Evolutionary conservation across 345 rosid species (phyloP), one percentile per base, ranked within the genome.

Genomic region (Firmiana major): DNA sequence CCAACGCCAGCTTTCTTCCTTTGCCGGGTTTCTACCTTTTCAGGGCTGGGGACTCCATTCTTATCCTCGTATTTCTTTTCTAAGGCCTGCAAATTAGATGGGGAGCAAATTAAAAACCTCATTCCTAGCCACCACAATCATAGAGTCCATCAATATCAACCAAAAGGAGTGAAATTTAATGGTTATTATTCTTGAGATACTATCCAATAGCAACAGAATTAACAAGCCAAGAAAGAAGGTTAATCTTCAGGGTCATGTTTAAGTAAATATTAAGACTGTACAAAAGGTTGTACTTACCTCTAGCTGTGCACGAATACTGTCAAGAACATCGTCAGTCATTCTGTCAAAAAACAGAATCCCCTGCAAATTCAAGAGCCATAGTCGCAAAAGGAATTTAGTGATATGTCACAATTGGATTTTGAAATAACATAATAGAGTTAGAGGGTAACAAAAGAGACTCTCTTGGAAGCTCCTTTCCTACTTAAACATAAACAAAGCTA

Each of bases 291-390:
- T 48, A 81, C 88, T 84, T 77, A 95, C 98, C 91, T 93, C 89
- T 79, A 95, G 87, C 77, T 88, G 84, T 69, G 68, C 77, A 15
- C 76, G 87, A 75, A 95, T 91, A 71, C 80, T 78, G 70, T 91
- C 92, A 77, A 95, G 88, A 86, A 95, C 96, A 70, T 89, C 90
- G 46, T 87, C 94, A 16, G 91, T 85, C 97, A 93, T 93, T 89
- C 89, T 89, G 79, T 92, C 99, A 31, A 90, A 91, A 87, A 93
- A 95, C 83, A 95, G 86, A 87, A 89, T 75, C 42, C 99, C 97
- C 97, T 95, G 92, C 73, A 82, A 57, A 78, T 81, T 74, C 67
- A 79, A 34, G 76, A 80, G 36, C 71, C 36, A n/a, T 43, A 51
- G 77, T 53, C 45, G 77, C 79, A 75, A 71, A 78, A 66, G 22